Evolutionary conservation across 768 basidiomycete genomes (phyloP).

Genomic region (Tubosaeta sp.): DNA sequence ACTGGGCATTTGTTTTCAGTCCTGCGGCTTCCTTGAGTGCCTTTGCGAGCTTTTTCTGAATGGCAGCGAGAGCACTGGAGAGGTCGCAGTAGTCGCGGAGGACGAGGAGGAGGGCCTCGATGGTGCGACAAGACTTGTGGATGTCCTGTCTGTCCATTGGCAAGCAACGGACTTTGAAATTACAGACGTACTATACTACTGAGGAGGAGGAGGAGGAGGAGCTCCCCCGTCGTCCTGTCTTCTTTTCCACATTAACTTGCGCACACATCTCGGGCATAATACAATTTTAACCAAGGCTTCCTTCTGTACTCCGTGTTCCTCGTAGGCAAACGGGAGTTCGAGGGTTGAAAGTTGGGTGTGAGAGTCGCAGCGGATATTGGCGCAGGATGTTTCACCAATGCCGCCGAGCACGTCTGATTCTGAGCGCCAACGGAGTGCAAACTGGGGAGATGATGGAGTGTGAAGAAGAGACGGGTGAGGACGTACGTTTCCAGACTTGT

Average conservation of each 20-base stretch:
- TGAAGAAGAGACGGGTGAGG: background rate
- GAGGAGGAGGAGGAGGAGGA: no score
- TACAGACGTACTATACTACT: no score
- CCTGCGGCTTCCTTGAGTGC: conserved; percentile 63
- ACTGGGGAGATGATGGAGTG: conserved; percentile 37
- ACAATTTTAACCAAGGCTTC: conserved; percentile 89
- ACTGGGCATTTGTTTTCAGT: conserved; percentile 54
- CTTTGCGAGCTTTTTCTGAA: conserved; percentile 75
- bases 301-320: conserved; percentile 71
- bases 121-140: conserved; percentile 76
- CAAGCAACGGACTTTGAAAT: conserved; percentile 23
- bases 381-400: conserved; percentile 84
- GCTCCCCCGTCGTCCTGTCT: conserved; percentile 42
- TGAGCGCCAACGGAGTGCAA: conserved; percentile 91
- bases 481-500: conserved; percentile 83
- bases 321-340: conserved; percentile 87
- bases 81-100: conserved; percentile 77
- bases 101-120: conserved; percentile 61
- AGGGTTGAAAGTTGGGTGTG: conserved; percentile 56
- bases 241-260: conserved; percentile 86
- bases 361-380: conserved; percentile 75
- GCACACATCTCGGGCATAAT: conserved; percentile 70
- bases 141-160: conserved; percentile 66
- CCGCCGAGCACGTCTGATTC: conserved; percentile 86
- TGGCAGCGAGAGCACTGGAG: conserved; percentile 49